phyloP scores from a whole-genome alignment of 306 rosid species.

The Gleditsia sinensis region DNA sequence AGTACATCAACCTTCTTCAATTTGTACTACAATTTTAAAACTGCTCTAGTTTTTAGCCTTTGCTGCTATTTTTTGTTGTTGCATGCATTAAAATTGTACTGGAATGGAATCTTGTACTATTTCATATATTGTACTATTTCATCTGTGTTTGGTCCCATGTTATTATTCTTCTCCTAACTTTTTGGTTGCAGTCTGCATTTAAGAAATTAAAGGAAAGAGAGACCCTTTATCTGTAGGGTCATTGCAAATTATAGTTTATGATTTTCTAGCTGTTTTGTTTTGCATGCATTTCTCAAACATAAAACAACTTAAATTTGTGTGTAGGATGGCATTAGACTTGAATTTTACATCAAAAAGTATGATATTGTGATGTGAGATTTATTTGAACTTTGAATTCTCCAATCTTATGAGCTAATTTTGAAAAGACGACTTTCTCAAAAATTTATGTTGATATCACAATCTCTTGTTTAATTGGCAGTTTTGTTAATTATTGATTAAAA shows the following conservation, averaged over 20 bases:
- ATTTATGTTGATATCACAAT: no score
- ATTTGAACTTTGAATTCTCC: no score
- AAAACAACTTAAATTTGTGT: not conserved
- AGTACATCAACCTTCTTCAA: constrained; percentile 23
- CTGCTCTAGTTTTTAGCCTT: not conserved
- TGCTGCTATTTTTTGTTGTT: not conserved
- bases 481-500: no score
- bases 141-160: not conserved
- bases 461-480: no score
- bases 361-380: no score
- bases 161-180: not conserved
- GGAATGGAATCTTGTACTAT: constrained; percentile 35
- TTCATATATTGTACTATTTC: no score
- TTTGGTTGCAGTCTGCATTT: not conserved
- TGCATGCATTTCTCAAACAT: not conserved
- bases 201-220: not conserved
- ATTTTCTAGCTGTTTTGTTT: not conserved
- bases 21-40: constrained; percentile 32
- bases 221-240: not conserved
- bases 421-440: no score
- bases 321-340: no score
- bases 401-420: no score
- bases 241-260: not conserved
- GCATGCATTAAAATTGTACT: constrained; percentile 28
- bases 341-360: no score